Evolutionary conservation across 208 protist genomes (phyloP).

Genomic region (Leishmania martiniquensis): DNA sequence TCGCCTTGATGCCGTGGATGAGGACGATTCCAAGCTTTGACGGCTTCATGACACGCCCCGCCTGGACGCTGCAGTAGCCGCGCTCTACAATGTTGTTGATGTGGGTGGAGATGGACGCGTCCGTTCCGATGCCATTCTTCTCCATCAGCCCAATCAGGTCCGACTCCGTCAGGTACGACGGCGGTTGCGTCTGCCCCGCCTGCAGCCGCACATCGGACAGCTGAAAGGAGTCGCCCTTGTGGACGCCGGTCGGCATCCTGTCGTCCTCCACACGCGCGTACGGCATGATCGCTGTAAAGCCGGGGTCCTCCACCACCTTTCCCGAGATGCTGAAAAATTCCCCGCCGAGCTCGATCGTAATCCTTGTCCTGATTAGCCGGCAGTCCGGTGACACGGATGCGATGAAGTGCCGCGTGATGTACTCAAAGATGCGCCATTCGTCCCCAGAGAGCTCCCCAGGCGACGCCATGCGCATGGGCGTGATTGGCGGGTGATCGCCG

Average conservation of each 20-base stretch:
- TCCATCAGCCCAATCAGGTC: slow-evolving; percentile 99
- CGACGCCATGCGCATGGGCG: slow-evolving; percentile 78
- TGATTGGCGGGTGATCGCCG: slow-evolving; percentile 93
- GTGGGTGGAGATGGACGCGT: slow-evolving; percentile 99
- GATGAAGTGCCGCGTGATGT: slow-evolving; percentile 91
- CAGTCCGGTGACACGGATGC: slow-evolving; percentile 86
- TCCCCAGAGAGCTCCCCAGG: slow-evolving; percentile 75
- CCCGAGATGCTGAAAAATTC: slow-evolving; percentile 83
- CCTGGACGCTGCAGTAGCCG: slow-evolving; percentile 88
- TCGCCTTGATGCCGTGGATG: slow-evolving; percentile 93
- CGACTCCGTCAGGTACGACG: slow-evolving; percentile 96
- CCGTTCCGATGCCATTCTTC: slow-evolving; percentile 98
- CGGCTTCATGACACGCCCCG: slow-evolving; percentile 89
- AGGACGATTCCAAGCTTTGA: slow-evolving; percentile 95
- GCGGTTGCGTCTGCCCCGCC: slow-evolving; percentile 91
- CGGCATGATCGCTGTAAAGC: slow-evolving; percentile 90
- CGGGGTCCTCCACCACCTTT: slow-evolving; percentile 74
- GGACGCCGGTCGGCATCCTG: slow-evolving; percentile 69
- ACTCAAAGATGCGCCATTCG: slow-evolving; percentile 90
- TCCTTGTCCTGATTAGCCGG: slow-evolving; percentile 65
- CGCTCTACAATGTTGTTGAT: slow-evolving; percentile 97
- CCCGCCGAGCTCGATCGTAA: slow-evolving; percentile 75
- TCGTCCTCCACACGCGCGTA: slow-evolving; percentile 74
- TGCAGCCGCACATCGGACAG: slow-evolving; percentile 82
- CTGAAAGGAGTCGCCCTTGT: slow-evolving; percentile 69